phyloP scores from a whole-genome alignment of 2,329 filamentous ascomycete genomes.

The Fusarium sp. region DNA sequence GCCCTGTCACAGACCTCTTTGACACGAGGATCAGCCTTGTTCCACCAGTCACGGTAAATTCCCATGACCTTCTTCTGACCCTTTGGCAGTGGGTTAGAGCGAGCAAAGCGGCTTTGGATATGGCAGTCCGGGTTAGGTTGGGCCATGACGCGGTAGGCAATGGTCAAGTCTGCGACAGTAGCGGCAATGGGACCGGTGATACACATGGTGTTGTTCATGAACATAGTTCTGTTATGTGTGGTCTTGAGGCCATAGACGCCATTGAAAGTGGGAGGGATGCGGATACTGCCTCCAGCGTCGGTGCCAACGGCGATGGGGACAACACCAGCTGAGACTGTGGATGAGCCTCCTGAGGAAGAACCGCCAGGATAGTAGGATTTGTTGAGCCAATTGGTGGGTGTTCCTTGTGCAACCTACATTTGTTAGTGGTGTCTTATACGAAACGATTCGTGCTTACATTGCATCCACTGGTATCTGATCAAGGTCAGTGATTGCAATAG shows the following conservation, averaged over 20 bases:
- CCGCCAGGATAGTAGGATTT: slow-evolving; percentile 81
- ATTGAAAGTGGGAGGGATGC: slow-evolving; percentile 80
- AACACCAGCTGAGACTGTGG: slow-evolving; percentile 75
- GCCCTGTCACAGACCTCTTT: slow-evolving; percentile 70
- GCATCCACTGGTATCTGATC: slow-evolving; percentile 80
- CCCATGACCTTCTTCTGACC: slow-evolving; percentile 73
- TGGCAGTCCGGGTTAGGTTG: slow-evolving; percentile 74
- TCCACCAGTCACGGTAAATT: slow-evolving; percentile 68
- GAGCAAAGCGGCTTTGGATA: slow-evolving; percentile 71
- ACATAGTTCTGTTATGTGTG: slow-evolving; percentile 76
- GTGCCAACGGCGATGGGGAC: slow-evolving; percentile 81
- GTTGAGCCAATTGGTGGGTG: slow-evolving; percentile 83
- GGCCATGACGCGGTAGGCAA: slow-evolving; percentile 85
- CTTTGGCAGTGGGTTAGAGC: slow-evolving; percentile 60
- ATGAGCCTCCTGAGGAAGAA: slow-evolving; percentile 81
- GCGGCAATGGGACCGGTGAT: slow-evolving; percentile 81
- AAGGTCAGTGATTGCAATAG: slow-evolving; percentile 16
- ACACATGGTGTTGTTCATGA: slow-evolving; percentile 64
- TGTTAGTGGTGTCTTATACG: slow-evolving; percentile 52
- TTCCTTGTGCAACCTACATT: slow-evolving; percentile 71
- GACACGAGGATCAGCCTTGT: slow-evolving; percentile 69
- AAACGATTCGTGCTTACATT: slow-evolving; percentile 62
- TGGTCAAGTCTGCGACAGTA: slow-evolving; percentile 80
- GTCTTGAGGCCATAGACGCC: slow-evolving; percentile 86
- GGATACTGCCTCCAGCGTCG: slow-evolving; percentile 80